Percentiles rank a stretch among this genome's conserved stretches.
Conservation (phyloP, 2,329 filamentous ascomycete genomes). For the Colletotrichum higginsianum region DNA sequence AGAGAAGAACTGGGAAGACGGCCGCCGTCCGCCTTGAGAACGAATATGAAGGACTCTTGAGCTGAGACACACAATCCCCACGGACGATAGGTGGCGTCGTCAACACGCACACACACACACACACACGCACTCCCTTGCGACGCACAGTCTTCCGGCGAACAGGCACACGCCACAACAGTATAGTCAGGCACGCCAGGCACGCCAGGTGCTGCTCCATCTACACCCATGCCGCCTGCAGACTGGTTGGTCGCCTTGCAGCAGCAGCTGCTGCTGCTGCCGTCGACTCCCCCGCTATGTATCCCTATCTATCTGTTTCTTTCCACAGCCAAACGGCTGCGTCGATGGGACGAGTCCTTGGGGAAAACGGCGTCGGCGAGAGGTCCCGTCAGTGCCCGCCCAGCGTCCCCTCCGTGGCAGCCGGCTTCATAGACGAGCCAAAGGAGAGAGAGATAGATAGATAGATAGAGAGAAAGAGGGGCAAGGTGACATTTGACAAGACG, state of each 20-base stretch:
- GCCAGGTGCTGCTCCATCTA: background rate
- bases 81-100: slow-evolving; percentile 13
- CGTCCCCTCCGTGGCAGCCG: slow-evolving; percentile 38
- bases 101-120: too few relatives aligned
- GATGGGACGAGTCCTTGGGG: slow-evolving; percentile 22
- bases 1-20: background rate
- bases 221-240: background rate
- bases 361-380: slow-evolving; percentile 13
- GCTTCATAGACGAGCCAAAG: slow-evolving; percentile 31
- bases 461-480: background rate
- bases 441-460: background rate
- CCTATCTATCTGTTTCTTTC: background rate
- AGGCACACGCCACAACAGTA: slow-evolving; percentile 24
- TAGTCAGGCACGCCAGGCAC: background rate
- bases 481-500: slow-evolving; percentile 30
- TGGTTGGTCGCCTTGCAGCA: background rate
- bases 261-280: too few relatives aligned
- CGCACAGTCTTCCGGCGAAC: slow-evolving; percentile 40
- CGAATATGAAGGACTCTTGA: slow-evolving; percentile 34
- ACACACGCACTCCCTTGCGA: slow-evolving; percentile 23
- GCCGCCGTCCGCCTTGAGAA: background rate
- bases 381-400: slow-evolving; percentile 3
- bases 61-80: slow-evolving; percentile 41
- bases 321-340: background rate
- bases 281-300: background rate